phyloP scores from a whole-genome alignment of 495 filamentous ascomycete genomes.

The Xylaria palmicola region DNA sequence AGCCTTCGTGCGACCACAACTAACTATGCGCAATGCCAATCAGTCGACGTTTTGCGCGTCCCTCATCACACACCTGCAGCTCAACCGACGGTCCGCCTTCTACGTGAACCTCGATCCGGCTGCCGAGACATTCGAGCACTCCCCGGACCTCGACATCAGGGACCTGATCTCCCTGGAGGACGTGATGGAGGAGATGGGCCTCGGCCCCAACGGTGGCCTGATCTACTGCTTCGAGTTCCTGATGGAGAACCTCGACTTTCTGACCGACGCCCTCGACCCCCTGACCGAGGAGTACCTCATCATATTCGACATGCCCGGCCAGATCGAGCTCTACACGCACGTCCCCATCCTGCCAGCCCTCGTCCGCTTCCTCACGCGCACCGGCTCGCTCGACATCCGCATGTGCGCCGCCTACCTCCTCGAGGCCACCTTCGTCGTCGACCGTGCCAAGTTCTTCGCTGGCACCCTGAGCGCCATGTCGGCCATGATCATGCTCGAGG shows the following conservation, averaged over 20 bases:
- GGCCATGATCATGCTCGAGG: conserved; percentile 96
- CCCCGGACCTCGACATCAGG: conserved; percentile 95
- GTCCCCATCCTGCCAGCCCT: conserved; percentile 89
- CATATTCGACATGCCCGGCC: conserved; percentile 97
- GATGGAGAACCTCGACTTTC: conserved; percentile 92
- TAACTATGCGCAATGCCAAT: not conserved
- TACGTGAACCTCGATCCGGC: conserved; percentile 98
- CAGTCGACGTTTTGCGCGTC: conserved; percentile 93
- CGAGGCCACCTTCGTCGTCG: conserved; percentile 90
- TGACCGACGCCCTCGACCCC: conserved; percentile 81
- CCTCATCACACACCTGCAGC: conserved; percentile 86
- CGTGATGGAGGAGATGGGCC: conserved; percentile 95
- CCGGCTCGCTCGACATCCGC: conserved; percentile 80
- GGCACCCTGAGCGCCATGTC: conserved; percentile 95
- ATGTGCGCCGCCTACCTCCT: conserved; percentile 95
- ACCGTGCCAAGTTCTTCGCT: conserved; percentile 95
- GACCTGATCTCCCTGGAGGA: conserved; percentile 94
- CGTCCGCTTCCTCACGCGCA: conserved; percentile 72
- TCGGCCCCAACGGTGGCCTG: conserved; percentile 92
- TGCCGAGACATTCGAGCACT: conserved; percentile 86
- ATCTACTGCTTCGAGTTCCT: conserved; percentile 98
- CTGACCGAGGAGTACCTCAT: conserved; percentile 93
- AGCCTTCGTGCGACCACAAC: not conserved
- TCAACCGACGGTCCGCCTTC: conserved; percentile 81
- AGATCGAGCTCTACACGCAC: conserved; percentile 98